A percentile compares a stretch with the other conserved stretches of the same genome.
Evolutionary conservation across 345 rosid genomes (phyloP).

Genomic region (Arabis alpina): DNA sequence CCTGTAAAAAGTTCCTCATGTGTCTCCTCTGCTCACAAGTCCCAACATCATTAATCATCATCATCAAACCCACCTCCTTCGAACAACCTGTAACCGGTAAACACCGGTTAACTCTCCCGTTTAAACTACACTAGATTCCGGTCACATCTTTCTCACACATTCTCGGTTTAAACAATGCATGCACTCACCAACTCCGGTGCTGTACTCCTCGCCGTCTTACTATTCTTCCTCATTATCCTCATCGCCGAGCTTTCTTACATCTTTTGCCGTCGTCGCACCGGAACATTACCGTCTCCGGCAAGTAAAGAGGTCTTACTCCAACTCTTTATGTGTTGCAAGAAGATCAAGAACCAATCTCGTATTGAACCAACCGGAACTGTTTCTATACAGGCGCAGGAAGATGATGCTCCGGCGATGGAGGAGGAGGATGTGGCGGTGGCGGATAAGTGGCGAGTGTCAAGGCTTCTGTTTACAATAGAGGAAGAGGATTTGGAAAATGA

Average conservation of each 20-base stretch:
- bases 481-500: constrained; percentile 38
- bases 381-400: constrained; percentile 29
- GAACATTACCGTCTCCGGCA: constrained; percentile 29
- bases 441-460: constrained; percentile 41
- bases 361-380: constrained; percentile 35
- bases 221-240: constrained; percentile 36
- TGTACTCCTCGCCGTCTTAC: constrained; percentile 39
- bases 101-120: constrained; percentile 32
- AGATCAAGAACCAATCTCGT: constrained; percentile 27
- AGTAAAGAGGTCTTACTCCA: constrained; percentile 36
- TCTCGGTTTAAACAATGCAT: constrained; percentile 24
- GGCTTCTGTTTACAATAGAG: constrained; percentile 42
- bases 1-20: constrained; percentile 42
- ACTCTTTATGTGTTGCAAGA: constrained; percentile 38
- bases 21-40: constrained; percentile 42
- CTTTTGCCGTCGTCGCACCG: constrained; percentile 34
- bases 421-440: neutral
- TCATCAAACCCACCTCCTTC: constrained; percentile 39
- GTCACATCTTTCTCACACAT: neutral
- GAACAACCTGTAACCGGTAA: constrained; percentile 23
- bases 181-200: constrained; percentile 43
- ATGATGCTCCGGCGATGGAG: neutral
- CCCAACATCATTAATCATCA: constrained; percentile 46
- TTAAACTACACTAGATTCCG: constrained; percentile 19
- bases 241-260: constrained; percentile 40